Base-by-base conservation (phyloP, 345 rosid species). In the Syzygium grande region DNA sequence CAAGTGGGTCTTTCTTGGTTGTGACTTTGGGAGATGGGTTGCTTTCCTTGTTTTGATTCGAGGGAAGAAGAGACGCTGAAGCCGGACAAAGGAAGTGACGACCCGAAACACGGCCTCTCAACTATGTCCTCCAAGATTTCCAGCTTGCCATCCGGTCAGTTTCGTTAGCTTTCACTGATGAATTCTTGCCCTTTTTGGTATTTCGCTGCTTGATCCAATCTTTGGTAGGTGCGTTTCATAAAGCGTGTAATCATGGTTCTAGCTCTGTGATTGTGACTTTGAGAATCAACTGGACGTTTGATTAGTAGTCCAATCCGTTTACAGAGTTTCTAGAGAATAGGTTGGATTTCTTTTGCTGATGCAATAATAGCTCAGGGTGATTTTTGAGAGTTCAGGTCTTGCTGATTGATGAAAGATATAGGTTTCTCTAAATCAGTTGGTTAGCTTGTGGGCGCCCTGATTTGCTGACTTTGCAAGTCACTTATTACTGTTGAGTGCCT, bases 31-130 rank as follows among this genome's bases (percentile, higher is more conserved):
- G 78, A 90, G 90, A 97, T 97, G 98, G 98, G 98, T 88, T 97
- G 99, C 91, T 97, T 96, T 93, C 88, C 98, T 85, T 96, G 97
- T 91, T 97, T 95, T 86, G 96, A 93, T 93, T 95, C 98, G 22
- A 95, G 89, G 93, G 97, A 95, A 86, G 98, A 93, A 54, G 96
- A 95, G 94, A 93, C 85, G 92, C 87, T 95, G 91, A 96, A 94
- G 91, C 92, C 90, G 58, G 92, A 85, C 11, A 94, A 92, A 53
- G 93, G 93, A 88, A 89, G 93, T 61, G 91, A 90, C 88, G 92
- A 86, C 92, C 95, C 88, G 54, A 95, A 93, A 85, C 95, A 89
- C 58, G 84, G 88, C 83, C 92, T 92, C 84, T 93, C 96, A 10
- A 86, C 92, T 51, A 88, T 90, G 19, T 84, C 99, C 68, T 89